A percentile compares a stretch with the other conserved stretches of the same genome.
These are phyloP conservation scores for Byssochlamys sp. DNA, from an alignment of 2,329 filamentous ascomycete species.

Conservation along the genomic window DNA sequence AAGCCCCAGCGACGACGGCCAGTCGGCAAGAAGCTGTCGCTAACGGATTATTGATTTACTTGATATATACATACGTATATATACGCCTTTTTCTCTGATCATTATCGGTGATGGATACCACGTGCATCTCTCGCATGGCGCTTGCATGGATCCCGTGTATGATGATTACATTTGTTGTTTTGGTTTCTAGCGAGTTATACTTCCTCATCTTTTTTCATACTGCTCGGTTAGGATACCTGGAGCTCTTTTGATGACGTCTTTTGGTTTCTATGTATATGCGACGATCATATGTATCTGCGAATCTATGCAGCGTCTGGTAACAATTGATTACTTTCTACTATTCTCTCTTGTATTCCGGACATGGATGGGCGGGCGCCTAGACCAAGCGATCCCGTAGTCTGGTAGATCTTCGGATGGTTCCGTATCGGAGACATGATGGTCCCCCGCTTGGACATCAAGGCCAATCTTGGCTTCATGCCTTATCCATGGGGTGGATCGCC, in stretches of 20 bases:
- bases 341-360: neutral
- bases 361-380: too few species aligned
- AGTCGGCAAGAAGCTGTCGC: constrained; percentile 40
- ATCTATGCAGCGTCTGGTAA: neutral
- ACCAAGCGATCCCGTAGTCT: too few species aligned
- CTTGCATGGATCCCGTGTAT: neutral
- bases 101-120: neutral
- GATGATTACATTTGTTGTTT: neutral
- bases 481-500: too few species aligned
- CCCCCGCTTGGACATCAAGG: too few species aligned
- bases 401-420: too few species aligned
- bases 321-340: neutral
- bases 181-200: neutral
- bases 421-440: too few species aligned
- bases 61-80: neutral
- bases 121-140: neutral
- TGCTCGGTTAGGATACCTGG: neutral
- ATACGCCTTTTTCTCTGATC: neutral
- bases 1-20: constrained; percentile 30
- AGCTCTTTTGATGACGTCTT: neutral
- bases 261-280: neutral
- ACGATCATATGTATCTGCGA: neutral
- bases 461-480: too few species aligned
- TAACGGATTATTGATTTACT: constrained; percentile 36
- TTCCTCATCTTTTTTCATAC: neutral